Evolutionary conservation across 148 eudicot species (phyloP).

Genomic region (Rhododendron molle): DNA sequence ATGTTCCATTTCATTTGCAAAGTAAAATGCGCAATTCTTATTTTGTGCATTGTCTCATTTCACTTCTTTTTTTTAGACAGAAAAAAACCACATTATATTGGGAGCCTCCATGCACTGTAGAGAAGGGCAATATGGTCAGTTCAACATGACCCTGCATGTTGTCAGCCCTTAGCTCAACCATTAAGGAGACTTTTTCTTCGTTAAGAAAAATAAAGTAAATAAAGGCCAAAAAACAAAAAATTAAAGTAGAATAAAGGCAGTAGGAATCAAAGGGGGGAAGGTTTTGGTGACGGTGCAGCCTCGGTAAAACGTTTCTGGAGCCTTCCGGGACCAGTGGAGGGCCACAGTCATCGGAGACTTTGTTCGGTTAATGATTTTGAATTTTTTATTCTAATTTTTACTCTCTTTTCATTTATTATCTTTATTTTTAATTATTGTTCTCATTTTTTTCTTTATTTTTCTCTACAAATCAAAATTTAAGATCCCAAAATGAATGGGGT

Average conservation of each 20-base stretch:
- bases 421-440: too few relatives aligned
- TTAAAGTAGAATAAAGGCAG: not conserved
- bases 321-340: not conserved
- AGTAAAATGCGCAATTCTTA: too few relatives aligned
- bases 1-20: not conserved
- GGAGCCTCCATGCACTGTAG: too few relatives aligned
- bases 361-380: too few relatives aligned
- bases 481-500: too few relatives aligned
- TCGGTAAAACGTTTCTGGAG: not conserved
- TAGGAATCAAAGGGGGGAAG: not conserved
- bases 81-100: not conserved
- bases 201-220: not conserved
- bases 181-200: not conserved
- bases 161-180: not conserved
- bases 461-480: too few relatives aligned
- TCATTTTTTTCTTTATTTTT: too few relatives aligned
- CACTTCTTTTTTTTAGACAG: not conserved
- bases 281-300: not conserved
- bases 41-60: not conserved
- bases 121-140: not conserved
- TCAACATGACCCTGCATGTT: not conserved
- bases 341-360: too few relatives aligned
- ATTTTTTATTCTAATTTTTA: too few relatives aligned
- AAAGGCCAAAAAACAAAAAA: too few relatives aligned
- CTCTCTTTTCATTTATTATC: too few relatives aligned